Evolutionary conservation across 441 rosid species (phyloP).

Genomic region (Flueggea neowawraea): DNA sequence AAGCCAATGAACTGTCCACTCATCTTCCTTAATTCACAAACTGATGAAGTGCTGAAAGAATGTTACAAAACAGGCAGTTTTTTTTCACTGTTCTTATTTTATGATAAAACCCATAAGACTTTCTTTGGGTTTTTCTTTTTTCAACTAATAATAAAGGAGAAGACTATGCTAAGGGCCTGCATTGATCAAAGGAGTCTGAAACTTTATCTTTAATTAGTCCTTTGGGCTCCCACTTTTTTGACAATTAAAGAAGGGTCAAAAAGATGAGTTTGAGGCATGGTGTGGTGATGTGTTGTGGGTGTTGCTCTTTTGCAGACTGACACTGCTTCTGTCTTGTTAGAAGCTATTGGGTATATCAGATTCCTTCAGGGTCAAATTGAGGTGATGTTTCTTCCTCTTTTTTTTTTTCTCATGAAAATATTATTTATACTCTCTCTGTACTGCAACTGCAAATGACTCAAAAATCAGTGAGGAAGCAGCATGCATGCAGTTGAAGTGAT

Average conservation of each 20-base stretch:
- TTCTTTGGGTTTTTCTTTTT: no score
- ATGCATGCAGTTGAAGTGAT: constrained; percentile 26
- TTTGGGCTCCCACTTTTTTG: constrained; percentile 21
- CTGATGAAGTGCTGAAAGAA: no score
- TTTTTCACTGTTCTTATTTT: neutral
- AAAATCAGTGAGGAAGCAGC: constrained; percentile 17
- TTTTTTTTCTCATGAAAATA: constrained; percentile 10
- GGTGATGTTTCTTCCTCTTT: constrained; percentile 45
- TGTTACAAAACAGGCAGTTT: no score
- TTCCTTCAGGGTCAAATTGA: constrained; percentile 97
- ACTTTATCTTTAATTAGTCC: constrained; percentile 8
- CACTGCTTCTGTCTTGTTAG: constrained; percentile 97
- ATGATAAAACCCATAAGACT: constrained; percentile 26
- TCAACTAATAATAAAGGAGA: no score
- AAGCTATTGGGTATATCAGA: constrained; percentile 97
- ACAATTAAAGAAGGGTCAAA: constrained; percentile 25
- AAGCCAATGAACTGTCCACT: neutral
- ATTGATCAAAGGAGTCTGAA: constrained; percentile 4
- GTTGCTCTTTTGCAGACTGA: constrained; percentile 81
- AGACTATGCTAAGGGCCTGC: neutral
- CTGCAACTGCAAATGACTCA: no score
- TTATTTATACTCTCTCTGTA: no score
- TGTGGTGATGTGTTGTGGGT: constrained; percentile 21
- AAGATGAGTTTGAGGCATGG: neutral
- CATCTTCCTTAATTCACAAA: neutral